Base-by-base conservation (phyloP, 1,284 basidiomycete species). In the Neonothopanus nambi region DNA sequence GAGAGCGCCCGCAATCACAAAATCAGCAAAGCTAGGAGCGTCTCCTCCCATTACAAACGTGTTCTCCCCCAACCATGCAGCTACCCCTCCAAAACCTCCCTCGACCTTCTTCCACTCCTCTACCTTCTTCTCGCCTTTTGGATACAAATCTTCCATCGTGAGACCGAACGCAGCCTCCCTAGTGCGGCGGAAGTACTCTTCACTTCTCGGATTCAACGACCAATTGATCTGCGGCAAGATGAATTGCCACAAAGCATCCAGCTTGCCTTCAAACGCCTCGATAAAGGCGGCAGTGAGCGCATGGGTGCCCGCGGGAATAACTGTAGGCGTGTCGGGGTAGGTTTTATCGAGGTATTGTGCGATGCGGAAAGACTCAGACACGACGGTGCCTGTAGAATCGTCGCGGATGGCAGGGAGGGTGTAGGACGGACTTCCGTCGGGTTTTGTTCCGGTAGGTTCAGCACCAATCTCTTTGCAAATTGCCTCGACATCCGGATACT, bases 331-430 rank as follows among this genome's bases (percentile, higher is more conserved):
- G 39, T 70, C 65, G 1, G 77, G 76, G 60, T 79, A 81, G 11
- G 68, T 68, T 38, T 61, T 58, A 52, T 80, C 78, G 53, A 80
- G 71, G 51, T 79, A 79, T 35, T 70, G 61, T 1, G 73, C 75
- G 51, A 81, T 81, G 18, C 46, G 52, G n/a, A 61, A 21, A 0
- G 77, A 77, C 49, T 80, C 76, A 12, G 71, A 61, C 30, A 79
- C 52, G 44, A 62, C 58, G 0, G 56, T 56, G 2, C 69, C 67
- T 3, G 72, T 76, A 12, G 53, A 52, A 11, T 63, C 62, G 42
- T 68, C 66, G 48, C 62, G 55, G 49, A 64, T 64, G 45, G 59
- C 51, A 37, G 67, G 65, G 42, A 64, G 55, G 8, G 46, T 54
- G 51, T 61, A 62, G 33, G 56, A 49, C 5, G 58, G 56, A 9